Base-by-base conservation (phyloP, 2,329 filamentous ascomycete genomes). In the Ophiobolus disseminans region DNA sequence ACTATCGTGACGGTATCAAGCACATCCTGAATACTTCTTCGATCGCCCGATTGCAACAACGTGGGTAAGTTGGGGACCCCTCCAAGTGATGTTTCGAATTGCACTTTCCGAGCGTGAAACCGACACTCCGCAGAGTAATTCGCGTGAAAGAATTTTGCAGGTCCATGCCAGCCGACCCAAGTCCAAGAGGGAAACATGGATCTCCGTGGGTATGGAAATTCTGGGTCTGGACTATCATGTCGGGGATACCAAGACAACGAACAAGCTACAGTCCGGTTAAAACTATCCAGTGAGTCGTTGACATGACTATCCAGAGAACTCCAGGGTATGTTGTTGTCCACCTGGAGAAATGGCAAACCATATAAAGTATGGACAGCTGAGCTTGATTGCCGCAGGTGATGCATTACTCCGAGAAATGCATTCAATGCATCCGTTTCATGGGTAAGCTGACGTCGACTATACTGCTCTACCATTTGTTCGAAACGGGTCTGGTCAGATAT, bases 381-480 rank as follows among this genome's bases (percentile, higher is more conserved):
- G 21, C 9, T 14, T 21, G 17, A 10, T 5, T 17, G 14, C 17
- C 17, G 7, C 9, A 20, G 13, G 34, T 37, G 11, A 20, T 40
- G 13, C 22, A 40, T 28, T 2, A 37, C 34, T 11, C 41, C 41
- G 5, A 20, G 4, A 37, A 36, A 45, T 11, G 30, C 31, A 4
- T 25, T 45, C 23, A 45, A 8, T 13, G 34, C 41, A 30, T 45
- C 41, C 5, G 41, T 14, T 2, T 45, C 41, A 30, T 19, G 38
- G n/a, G 31, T 17, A 6, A 45, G 21, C 4, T 20, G 7, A 2
- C 41, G 31, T 4, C 7, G 3, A 3, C 16, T 25, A 14, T 45
- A 45, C 20, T 19, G 14, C 13, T 11, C 16, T 7, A 17, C 23
- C 11, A 40, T n/a, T 2, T n/a, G 3, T n/a, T 7, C 2, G 10